A percentile compares a stretch with the other conserved stretches of the same genome.
Conservation (phyloP, 345 rosid species). For the Carallia brachiata region DNA sequence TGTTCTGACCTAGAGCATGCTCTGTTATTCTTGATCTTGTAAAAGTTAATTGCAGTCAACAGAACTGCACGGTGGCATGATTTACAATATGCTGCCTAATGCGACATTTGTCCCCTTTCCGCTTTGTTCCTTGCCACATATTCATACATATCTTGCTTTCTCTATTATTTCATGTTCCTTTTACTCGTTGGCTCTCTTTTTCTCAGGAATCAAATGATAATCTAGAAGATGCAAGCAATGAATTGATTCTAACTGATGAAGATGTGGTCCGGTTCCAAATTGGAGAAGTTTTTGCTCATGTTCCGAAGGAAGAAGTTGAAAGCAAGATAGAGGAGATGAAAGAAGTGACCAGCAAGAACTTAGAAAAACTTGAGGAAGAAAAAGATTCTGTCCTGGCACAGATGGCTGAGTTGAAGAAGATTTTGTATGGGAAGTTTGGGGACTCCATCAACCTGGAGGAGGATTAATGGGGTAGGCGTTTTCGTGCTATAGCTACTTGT, state of each 20-base stretch:
- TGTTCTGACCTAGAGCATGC: too few species aligned
- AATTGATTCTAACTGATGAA: constrained; percentile 88
- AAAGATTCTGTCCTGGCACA: constrained; percentile 51
- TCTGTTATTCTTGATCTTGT: too few species aligned
- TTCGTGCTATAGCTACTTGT: neutral
- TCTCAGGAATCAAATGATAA: constrained; percentile 79
- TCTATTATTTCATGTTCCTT: neutral
- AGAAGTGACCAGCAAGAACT: constrained; percentile 56
- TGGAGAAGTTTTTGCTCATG: constrained; percentile 89
- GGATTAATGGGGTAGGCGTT: constrained; percentile 34
- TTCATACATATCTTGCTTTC: too few species aligned
- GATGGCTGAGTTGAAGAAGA: constrained; percentile 80
- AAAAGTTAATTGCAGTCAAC: too few species aligned
- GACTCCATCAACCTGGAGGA: constrained; percentile 96
- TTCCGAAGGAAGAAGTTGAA: constrained; percentile 86
- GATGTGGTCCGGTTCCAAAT: constrained; percentile 81
- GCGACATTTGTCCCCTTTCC: too few species aligned
- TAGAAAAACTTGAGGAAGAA: constrained; percentile 76
- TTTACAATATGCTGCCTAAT: too few species aligned
- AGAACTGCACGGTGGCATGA: too few species aligned
- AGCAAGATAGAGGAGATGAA: constrained; percentile 74
- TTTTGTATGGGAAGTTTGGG: constrained; percentile 83
- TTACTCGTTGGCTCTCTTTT: neutral
- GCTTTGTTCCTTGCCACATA: too few species aligned
- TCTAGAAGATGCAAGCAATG: constrained; percentile 89